These are phyloP conservation scores for Trypanosoma mega DNA, from an alignment of 208 protist species.

Conservation along the genomic window DNA sequence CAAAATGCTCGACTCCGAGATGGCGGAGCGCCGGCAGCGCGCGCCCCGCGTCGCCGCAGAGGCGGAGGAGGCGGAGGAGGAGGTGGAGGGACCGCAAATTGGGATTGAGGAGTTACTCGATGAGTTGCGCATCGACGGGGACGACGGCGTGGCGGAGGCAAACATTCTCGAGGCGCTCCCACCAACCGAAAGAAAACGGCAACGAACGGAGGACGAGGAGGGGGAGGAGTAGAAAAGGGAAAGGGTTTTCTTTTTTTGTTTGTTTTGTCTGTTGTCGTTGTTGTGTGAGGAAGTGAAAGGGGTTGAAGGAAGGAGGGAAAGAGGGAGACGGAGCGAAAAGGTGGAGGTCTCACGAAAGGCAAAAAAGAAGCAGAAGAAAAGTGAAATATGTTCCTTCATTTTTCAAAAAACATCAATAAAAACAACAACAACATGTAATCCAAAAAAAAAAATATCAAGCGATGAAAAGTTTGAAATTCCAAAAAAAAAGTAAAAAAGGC, in stretches of 20 bases:
- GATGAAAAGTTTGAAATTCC: slow-evolving; percentile 7
- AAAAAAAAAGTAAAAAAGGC: slow-evolving; percentile 12
- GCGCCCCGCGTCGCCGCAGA: slow-evolving; percentile 20
- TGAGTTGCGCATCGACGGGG: slow-evolving; percentile 77
- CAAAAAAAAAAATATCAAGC: not conserved
- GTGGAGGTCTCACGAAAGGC: not conserved
- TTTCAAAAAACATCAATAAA: not conserved
- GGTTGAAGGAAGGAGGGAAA: not conserved
- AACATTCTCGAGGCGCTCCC: not conserved
- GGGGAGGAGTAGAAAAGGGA: not conserved
- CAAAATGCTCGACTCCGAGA: slow-evolving; percentile 56
- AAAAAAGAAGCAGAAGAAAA: not conserved
- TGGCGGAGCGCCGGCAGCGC: slow-evolving; percentile 26
- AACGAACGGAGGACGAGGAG: slow-evolving; percentile 13
- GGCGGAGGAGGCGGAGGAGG: slow-evolving; percentile 38
- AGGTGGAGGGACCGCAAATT: slow-evolving; percentile 68
- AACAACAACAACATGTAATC: slow-evolving; percentile 20
- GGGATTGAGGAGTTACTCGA: slow-evolving; percentile 81
- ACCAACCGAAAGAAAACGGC: not conserved
- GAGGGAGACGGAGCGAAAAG: not conserved
- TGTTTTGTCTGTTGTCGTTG: too few relatives aligned
- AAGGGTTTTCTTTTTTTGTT: too few relatives aligned
- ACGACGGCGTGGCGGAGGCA: slow-evolving; percentile 29
- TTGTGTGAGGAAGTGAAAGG: too few relatives aligned
- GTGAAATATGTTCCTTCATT: not conserved